phyloP scores from a whole-genome alignment of 2,329 filamentous ascomycete species.

The Fusarium musae region DNA sequence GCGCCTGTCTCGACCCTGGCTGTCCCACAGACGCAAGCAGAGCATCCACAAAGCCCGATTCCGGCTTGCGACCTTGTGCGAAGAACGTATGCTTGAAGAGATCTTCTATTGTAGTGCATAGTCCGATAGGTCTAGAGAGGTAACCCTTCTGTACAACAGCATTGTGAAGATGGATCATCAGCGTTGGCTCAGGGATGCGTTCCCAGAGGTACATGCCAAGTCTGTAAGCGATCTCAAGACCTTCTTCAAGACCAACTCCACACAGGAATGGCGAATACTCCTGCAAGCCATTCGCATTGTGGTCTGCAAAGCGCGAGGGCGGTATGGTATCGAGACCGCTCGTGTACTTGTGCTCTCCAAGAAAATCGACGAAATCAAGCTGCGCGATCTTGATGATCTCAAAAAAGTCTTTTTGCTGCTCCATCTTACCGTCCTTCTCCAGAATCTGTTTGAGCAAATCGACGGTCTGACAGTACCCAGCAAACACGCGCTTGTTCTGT shows the following conservation, averaged over 20 bases:
- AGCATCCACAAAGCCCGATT: background rate
- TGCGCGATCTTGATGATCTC: background rate
- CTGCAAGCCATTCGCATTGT: slow-evolving; percentile 58
- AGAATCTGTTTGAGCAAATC: background rate
- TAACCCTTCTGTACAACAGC: slow-evolving; percentile 57
- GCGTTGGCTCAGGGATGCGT: slow-evolving; percentile 50
- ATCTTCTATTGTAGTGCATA: slow-evolving; percentile 46
- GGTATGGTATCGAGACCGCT: slow-evolving; percentile 43
- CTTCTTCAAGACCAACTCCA: slow-evolving; percentile 57
- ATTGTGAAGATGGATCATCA: slow-evolving; percentile 59
- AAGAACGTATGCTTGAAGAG: slow-evolving; percentile 28
- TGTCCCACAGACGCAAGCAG: background rate
- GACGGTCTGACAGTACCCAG: slow-evolving; percentile 11
- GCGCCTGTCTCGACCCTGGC: background rate
- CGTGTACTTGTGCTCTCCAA: slow-evolving; percentile 33
- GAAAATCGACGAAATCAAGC: slow-evolving; percentile 25
- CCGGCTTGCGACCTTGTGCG: background rate
- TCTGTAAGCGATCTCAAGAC: slow-evolving; percentile 53
- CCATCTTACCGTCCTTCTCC: background rate
- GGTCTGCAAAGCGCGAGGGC: slow-evolving; percentile 54
- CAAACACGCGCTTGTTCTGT: slow-evolving; percentile 38
- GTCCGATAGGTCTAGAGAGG: slow-evolving; percentile 43
- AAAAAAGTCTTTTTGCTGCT: background rate
- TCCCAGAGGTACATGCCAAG: slow-evolving; percentile 54
- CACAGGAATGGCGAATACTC: slow-evolving; percentile 61